These are phyloP conservation scores for Petunia axillaris DNA, from an alignment of 257 asterid species.

Conservation along the genomic window DNA sequence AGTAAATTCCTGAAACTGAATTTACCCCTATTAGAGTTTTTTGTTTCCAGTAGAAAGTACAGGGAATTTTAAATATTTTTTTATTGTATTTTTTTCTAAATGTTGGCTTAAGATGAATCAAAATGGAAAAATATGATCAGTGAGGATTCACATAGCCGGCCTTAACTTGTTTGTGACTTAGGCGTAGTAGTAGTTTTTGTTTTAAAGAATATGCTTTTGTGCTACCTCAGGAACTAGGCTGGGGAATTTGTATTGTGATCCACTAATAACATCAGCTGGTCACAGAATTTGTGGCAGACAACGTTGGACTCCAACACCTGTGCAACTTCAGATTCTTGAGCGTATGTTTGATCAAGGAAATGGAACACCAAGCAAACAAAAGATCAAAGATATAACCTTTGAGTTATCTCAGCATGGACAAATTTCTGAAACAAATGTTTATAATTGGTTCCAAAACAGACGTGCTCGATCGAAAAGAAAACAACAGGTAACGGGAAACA, in stretches of 20 bases:
- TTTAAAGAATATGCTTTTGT: conserved; percentile 1
- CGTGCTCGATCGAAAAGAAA: conserved; percentile 97
- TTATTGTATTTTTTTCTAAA: too few relatives aligned
- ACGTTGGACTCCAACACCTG: conserved; percentile 95
- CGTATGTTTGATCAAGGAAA: conserved; percentile 87
- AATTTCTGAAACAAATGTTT: conserved; percentile 95
- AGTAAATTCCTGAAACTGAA: too few relatives aligned
- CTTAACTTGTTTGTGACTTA: too few relatives aligned
- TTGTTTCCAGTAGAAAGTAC: too few relatives aligned
- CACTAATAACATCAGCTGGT: conserved; percentile 68
- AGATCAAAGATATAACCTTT: conserved; percentile 87
- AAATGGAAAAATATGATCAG: too few relatives aligned
- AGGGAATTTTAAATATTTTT: too few relatives aligned
- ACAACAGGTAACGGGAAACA: conserved; percentile 69
- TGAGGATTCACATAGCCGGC: too few relatives aligned
- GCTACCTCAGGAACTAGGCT: conserved; percentile 71
- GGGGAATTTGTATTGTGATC: conserved; percentile 84
- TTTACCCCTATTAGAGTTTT: too few relatives aligned
- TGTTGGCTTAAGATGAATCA: too few relatives aligned
- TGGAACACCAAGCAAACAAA: conserved; percentile 96
- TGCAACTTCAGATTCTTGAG: conserved; percentile 95
- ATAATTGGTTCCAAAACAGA: conserved; percentile 98
- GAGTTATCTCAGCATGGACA: conserved; percentile 95
- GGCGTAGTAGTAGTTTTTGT: too few relatives aligned
- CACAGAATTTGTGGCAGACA: conserved; percentile 89